A percentile compares a stretch with the other conserved stretches of the same genome.
Conservation (phyloP, 2,329 filamentous ascomycete species). For the Pseudogymnoascus sp. region DNA sequence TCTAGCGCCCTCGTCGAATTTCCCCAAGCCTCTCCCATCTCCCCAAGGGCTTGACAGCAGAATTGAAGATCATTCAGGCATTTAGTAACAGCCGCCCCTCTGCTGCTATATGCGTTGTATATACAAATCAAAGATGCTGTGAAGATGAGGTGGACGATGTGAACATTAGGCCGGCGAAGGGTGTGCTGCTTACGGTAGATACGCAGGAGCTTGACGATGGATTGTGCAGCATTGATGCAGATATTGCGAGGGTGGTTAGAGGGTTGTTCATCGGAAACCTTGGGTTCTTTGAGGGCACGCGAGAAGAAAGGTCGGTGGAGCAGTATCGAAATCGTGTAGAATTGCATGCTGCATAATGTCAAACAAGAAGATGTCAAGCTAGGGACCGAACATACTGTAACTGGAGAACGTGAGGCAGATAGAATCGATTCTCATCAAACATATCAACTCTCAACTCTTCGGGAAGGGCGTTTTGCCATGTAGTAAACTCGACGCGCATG, state of each 20-base stretch:
- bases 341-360: constrained; percentile 12
- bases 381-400: constrained; percentile 10
- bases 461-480: constrained; percentile 9
- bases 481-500: constrained; percentile 10
- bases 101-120: constrained; percentile 11
- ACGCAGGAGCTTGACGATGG: constrained; percentile 9
- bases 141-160: constrained; percentile 12
- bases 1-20: constrained; percentile 11
- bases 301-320: constrained; percentile 13
- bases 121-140: constrained; percentile 13
- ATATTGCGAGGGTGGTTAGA: constrained; percentile 6
- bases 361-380: not conserved
- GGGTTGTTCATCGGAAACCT: not conserved
- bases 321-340: constrained; percentile 10
- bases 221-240: constrained; percentile 10
- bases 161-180: constrained; percentile 10
- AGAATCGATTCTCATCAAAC: constrained; percentile 9
- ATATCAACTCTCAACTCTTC: constrained; percentile 10
- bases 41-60: constrained; percentile 12
- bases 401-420: constrained; percentile 12
- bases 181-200: constrained; percentile 12
- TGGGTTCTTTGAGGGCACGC: not conserved
- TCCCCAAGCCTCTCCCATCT: constrained; percentile 11
- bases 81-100: not conserved
- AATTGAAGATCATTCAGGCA: constrained; percentile 11